Conservation (phyloP, 2,329 filamentous ascomycete genomes). For the Rosellinia necatrix region DNA sequence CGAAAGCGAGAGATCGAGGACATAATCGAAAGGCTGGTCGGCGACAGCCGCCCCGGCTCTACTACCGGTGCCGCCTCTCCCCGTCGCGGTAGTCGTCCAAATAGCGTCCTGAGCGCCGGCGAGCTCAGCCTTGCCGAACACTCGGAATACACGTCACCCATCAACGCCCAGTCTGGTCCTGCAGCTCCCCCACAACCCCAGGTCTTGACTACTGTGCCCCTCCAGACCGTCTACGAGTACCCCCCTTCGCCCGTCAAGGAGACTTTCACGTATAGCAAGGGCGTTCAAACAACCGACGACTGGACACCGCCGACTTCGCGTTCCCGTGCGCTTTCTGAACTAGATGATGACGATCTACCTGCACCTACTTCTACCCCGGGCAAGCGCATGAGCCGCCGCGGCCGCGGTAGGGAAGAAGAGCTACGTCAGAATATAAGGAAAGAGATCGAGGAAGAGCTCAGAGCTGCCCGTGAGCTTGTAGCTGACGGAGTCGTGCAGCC, state of each 20-base stretch:
- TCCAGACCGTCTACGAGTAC: slow-evolving; percentile 80
- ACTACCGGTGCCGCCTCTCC: slow-evolving; percentile 70
- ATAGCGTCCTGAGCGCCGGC: slow-evolving; percentile 81
- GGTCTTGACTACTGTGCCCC: slow-evolving; percentile 72
- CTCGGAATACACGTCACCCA: slow-evolving; percentile 61
- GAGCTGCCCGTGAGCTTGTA: slow-evolving; percentile 67
- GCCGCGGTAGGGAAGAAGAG: slow-evolving; percentile 85
- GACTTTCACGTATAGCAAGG: slow-evolving; percentile 95
- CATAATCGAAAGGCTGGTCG: slow-evolving; percentile 82
- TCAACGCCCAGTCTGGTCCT: slow-evolving; percentile 45
- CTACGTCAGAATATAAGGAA: slow-evolving; percentile 80
- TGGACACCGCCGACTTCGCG: slow-evolving; percentile 63
- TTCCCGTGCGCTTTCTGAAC: slow-evolving; percentile 59
- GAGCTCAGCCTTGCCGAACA: slow-evolving; percentile 79
- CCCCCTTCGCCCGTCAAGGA: slow-evolving; percentile 78
- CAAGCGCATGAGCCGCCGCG: slow-evolving; percentile 78
- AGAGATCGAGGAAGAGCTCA: slow-evolving; percentile 92
- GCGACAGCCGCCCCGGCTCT: slow-evolving; percentile 74
- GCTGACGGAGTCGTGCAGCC: slow-evolving; percentile 55
- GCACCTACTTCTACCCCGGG: slow-evolving; percentile 62
- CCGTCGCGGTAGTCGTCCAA: slow-evolving; percentile 75
- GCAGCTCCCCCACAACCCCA: slow-evolving; percentile 57
- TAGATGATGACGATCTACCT: slow-evolving; percentile 65
- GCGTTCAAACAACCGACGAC: slow-evolving; percentile 84
- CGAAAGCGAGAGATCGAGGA: slow-evolving; percentile 80